These are phyloP conservation scores for Hypholoma fasciculare DNA, from an alignment of 768 basidiomycete genomes.

Conservation along the genomic window DNA sequence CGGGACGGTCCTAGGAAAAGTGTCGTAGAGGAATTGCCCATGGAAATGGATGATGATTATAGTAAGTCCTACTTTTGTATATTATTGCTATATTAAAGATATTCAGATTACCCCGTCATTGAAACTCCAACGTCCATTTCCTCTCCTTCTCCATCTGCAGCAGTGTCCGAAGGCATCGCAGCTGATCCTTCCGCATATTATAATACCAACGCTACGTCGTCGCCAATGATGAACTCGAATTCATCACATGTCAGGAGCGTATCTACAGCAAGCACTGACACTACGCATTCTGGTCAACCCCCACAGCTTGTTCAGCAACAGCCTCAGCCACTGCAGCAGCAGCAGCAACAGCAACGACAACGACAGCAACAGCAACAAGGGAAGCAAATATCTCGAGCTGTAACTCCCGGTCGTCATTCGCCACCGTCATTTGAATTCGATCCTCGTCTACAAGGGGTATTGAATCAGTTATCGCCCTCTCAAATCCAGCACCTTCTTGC, in stretches of 20 bases:
- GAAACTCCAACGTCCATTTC: constrained; percentile 45
- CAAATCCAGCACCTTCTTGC: constrained; percentile 62
- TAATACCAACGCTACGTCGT: constrained; percentile 2
- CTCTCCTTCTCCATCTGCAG: constrained; percentile 34
- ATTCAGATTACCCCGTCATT: constrained; percentile 43
- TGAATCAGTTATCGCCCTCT: constrained; percentile 53
- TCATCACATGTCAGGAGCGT: neutral
- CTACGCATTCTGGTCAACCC: too few species aligned
- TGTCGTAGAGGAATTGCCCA: constrained; percentile 24
- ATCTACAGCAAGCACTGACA: too few species aligned
- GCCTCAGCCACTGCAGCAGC: constrained; percentile 1
- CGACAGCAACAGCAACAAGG: constrained; percentile 16
- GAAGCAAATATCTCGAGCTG: constrained; percentile 17
- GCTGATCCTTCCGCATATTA: constrained; percentile 12
- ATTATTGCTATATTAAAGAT: neutral
- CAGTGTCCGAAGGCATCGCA: constrained; percentile 29
- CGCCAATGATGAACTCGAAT: constrained; percentile 1
- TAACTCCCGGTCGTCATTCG: constrained; percentile 21
- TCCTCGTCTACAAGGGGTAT: constrained; percentile 46
- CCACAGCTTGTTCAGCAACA: neutral
- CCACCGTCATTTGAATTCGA: constrained; percentile 34
- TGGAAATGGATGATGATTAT: constrained; percentile 16
- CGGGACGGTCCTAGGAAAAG: constrained; percentile 34
- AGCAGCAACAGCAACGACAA: constrained; percentile 4
- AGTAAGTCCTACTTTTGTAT: constrained; percentile 13